A percentile compares a stretch with the other conserved stretches of the same genome.
Evolutionary conservation across 345 rosid species (phyloP).

Genomic region (rapeseed (Brassica napus)): Da-Ae NC_063443.1:16456001-16456500

Average conservation of each 20-base stretch:
- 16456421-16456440: no score
- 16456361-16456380: no score
- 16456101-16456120: constrained; percentile 79
- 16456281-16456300: constrained; percentile 95
- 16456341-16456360: no score
- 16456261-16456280: constrained; percentile 84
- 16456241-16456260: constrained; percentile 74
- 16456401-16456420: no score
- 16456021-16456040: constrained; percentile 48
- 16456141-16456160: constrained; percentile 67
- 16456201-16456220: not conserved
- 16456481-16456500: not conserved
- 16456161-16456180: constrained; percentile 45
- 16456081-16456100: constrained; percentile 90
- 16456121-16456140: constrained; percentile 84
- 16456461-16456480: no score
- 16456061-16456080: constrained; percentile 81
- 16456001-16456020: constrained; percentile 53
- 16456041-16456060: constrained; percentile 41
- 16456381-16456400: no score
- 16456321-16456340: no score
- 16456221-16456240: constrained; percentile 16
- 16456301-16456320: constrained; percentile 46
- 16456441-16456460: no score
- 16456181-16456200: not conserved